Percentiles rank a stretch among this genome's conserved stretches.
Evolutionary conservation across 192 early-diverging fungal genomes (phyloP).

Genomic region (Linnemannia exigua): DNA sequence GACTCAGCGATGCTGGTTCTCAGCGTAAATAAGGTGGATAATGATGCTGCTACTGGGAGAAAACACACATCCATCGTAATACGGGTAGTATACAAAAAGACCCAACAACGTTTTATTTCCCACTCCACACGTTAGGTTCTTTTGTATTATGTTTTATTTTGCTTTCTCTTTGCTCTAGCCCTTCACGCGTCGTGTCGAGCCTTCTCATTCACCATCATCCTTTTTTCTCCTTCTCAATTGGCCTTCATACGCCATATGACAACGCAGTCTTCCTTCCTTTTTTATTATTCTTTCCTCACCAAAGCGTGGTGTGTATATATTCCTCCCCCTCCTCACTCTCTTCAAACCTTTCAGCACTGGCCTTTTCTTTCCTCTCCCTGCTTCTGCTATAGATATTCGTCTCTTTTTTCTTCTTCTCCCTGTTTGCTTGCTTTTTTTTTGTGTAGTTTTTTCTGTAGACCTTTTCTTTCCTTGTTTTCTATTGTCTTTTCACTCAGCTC

Average conservation of each 20-base stretch:
- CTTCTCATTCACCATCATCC: background rate
- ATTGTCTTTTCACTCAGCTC: background rate
- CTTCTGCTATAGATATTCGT: background rate
- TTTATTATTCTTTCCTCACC: background rate
- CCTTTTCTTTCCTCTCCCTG: background rate
- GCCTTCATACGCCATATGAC: background rate
- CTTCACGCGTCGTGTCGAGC: background rate
- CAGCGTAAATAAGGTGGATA: slow-evolving; percentile 27
- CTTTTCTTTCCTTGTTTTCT: background rate
- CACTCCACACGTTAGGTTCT: background rate
- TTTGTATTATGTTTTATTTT: background rate
- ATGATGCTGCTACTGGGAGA: background rate
- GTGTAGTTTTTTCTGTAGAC: background rate
- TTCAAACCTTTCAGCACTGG: background rate
- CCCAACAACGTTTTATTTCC: background rate
- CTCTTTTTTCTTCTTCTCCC: background rate
- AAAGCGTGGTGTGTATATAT: background rate
- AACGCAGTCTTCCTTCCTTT: background rate
- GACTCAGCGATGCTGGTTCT: slow-evolving; percentile 22
- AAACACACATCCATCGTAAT: background rate
- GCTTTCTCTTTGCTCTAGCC: background rate
- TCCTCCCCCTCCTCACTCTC: background rate
- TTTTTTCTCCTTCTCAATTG: background rate
- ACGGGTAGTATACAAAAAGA: background rate
- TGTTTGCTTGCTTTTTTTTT: background rate